Evolutionary conservation across 2,329 filamentous ascomycete genomes (phyloP).

Genomic region (Ustilaginoidea virens): DNA sequence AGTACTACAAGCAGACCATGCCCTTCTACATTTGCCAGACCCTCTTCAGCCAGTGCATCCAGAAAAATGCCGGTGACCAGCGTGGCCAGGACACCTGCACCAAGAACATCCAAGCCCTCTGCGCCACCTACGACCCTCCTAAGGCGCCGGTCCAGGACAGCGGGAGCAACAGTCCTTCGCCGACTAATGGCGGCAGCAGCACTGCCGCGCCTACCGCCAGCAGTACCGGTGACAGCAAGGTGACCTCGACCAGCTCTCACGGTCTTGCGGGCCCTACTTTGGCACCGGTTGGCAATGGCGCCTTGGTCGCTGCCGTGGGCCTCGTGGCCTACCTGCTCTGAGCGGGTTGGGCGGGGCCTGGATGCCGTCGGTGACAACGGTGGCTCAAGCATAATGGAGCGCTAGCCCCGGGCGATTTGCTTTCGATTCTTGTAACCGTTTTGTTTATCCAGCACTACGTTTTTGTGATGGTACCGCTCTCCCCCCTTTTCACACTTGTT

Average conservation of each 20-base stretch:
- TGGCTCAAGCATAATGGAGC: too few species aligned
- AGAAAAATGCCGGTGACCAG: slow-evolving; percentile 22
- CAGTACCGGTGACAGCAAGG: slow-evolving; percentile 14
- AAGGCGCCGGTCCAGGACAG: slow-evolving; percentile 13
- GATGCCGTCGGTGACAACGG: slow-evolving; percentile 1
- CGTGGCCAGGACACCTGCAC: slow-evolving; percentile 32
- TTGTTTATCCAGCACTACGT: slow-evolving; percentile 15
- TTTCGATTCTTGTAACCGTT: slow-evolving; percentile 18
- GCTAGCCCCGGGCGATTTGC: slow-evolving; percentile 6
- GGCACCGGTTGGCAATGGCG: slow-evolving; percentile 27
- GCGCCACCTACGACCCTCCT: slow-evolving; percentile 22
- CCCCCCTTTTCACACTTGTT: slow-evolving; percentile 4
- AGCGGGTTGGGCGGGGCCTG: slow-evolving; percentile 2
- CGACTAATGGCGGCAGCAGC: slow-evolving; percentile 12
- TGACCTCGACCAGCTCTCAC: slow-evolving; percentile 12
- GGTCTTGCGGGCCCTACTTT: slow-evolving; percentile 24
- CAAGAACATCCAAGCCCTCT: slow-evolving; percentile 28
- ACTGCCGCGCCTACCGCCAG: slow-evolving; percentile 10
- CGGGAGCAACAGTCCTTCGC: slow-evolving; percentile 9
- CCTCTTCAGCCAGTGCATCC: slow-evolving; percentile 33
- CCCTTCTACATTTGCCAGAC: slow-evolving; percentile 35
- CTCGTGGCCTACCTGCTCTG: slow-evolving; percentile 37
- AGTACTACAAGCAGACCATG: slow-evolving; percentile 38
- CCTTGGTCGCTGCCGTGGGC: slow-evolving; percentile 32
- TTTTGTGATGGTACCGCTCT: too few species aligned